Evolutionary conservation across 108 stramenopile species (phyloP), one percentile per base, ranked within the genome.

Genomic region (Schizochytrium sp.): DNA sequence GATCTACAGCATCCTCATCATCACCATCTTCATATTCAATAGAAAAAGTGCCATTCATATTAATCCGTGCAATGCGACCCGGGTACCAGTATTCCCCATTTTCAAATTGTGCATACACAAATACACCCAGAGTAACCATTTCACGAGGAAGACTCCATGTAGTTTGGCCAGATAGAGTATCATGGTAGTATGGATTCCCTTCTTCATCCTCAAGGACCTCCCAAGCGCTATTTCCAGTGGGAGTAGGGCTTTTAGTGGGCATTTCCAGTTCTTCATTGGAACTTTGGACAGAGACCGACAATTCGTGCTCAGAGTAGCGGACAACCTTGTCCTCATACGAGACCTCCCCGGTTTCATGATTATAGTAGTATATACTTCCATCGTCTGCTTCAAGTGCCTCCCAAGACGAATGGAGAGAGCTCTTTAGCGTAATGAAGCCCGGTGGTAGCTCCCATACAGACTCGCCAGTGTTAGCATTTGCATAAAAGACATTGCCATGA

Each of bases 381-480:
- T 83, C 76, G 5, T 49, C 47, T n/a, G 76, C 53, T 38, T 2
- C 12, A 38, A 83, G 45, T n/a, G 5, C 55, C 2, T 83, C 76
- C 76, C 76, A 83, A 10, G 10, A 47, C 10, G 50, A n/a, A 13
- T 49, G 53, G 28, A 5, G 49, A 5, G 45, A 47, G 64, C 64
- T 69, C 42, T 5, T 44, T 28, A 83, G n/a, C 5, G 76, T 83
- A 5, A 83, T 53, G 28, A 83, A 83, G 0, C 76, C 76, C 8
- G 76, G 45, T 10, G 76, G 76, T 10, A 83, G 76, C 76, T 83
- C 76, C 76, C 76, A 83, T 38, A 55, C 50, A 10, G 76, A 83
- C 28, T 83, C 76, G 45, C 76, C 76, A 13, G 76, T 83, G 5
- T 55, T 40, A 10, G 47, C 76, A 28, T 83, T 46, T 47, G 47